Evolutionary conservation across 1,284 basidiomycete genomes (phyloP), one percentile per base, ranked within the genome.

Genomic region (Tylopilus sp.): DNA sequence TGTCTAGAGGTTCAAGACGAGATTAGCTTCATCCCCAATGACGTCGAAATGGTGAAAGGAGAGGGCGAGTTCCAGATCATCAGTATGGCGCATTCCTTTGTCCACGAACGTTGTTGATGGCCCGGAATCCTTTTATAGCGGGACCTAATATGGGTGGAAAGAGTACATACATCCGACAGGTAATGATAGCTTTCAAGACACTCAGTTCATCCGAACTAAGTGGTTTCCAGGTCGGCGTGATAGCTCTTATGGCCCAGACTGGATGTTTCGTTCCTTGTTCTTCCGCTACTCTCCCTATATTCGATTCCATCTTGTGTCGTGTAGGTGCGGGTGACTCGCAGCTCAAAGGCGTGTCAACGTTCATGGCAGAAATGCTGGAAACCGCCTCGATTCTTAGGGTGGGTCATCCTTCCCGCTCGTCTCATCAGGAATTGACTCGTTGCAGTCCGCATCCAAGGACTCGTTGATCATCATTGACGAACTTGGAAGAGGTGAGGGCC

Each of bases 281-380:
- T 49, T 86, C 93, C 5, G 97, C 96, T 0, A 78, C 81, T 40
- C 65, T 99, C 13, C 97, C 96, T 0, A 85, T 99, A 45, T 99
- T 98, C 61, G 97, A 99, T 73, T 98, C 94, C 15, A 90, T 99
- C 46, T 76, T 99, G 5, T 97, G 96, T 52, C 83, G 97, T 61
- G 96, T 99, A 1, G 97, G 97, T 8, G 97, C 97, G 0, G 97
- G 97, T 1, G 97, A 99, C 69, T 95, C 91, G 70, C 95, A 98
- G 70, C 76, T 98, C 40, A 98, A 98, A 72, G 97, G 96, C 17
- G 92, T 99, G 5, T 97, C 93, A 28, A 99, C 97, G 0, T 99
- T 99, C 70, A 99, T 99, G 96, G 94, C 95, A 4, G 97, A 99
- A 74, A 99, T 99, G 97, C 79, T 96, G 13, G 93, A 96, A 72